Evolutionary conservation across 805 yeast species (phyloP), one percentile per base, ranked within the genome.

Genomic region (Yamadazyma philogaea): DNA sequence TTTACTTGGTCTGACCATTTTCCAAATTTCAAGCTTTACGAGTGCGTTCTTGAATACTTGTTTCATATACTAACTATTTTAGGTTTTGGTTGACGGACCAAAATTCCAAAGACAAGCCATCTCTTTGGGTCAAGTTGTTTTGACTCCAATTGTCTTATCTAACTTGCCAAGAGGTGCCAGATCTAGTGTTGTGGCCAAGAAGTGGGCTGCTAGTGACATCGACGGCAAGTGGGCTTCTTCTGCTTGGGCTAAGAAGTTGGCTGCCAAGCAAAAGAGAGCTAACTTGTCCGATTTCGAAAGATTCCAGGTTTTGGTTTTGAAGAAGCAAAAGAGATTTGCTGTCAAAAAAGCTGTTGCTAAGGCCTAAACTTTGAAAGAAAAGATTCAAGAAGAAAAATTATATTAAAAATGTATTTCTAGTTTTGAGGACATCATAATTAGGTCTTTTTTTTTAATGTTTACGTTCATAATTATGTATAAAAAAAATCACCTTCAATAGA

Each of bases 221-320:
- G 84, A 81, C 60, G 78, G 81, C 66, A 87, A 91, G 76, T 93
- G 98, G 98, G 81, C 85, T 59, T 77, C 84, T 62, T 77, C 98
- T 55, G 71, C 96, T 43, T 89, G 97, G 97, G 97, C 99, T 68
- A 87, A 91, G 86, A 90, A 89, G 81, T 84, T 93, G 65, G 96
- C 95, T 70, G 84, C 87, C 75, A 88, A 87, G 76, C 83, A 85
- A 75, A 87, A 83, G 75, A 87, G 99, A 82, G 75, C 95, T 64
- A 78, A 83, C 68, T 85, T 95, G 73, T 70, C 91, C 61, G 99
- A 93, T 77, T 93, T 93, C 66, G 96, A 93, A 81, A 90, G 99
- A 84, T 93, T 93, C 96, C 96, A 91, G 82, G 99, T 91, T 62
- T 70, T 86, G 74, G 95, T 89, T 63, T 82, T 89, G 73, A 93